Evolutionary conservation across 2,329 filamentous ascomycete genomes (phyloP).

Genomic region (Biscogniauxia sp.): DNA sequence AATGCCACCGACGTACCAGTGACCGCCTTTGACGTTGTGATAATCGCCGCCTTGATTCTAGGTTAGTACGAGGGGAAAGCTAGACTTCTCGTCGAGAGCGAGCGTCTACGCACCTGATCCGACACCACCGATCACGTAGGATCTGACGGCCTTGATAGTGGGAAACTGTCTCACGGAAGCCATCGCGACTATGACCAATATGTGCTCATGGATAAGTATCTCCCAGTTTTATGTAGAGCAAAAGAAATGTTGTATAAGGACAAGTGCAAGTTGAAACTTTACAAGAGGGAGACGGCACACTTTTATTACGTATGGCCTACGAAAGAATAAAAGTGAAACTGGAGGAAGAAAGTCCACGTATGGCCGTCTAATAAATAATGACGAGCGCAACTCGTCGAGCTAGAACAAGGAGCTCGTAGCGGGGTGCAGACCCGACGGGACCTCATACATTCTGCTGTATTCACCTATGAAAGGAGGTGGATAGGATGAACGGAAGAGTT

Average conservation of each 20-base stretch:
- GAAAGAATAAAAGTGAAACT: not conserved
- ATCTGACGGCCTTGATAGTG: conserved; percentile 72
- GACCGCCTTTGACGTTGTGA: conserved; percentile 80
- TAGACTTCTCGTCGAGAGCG: not conserved
- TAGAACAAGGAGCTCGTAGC: not conserved
- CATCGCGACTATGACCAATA: conserved; percentile 33
- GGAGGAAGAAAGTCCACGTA: not conserved
- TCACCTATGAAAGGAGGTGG: not conserved
- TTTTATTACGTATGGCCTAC: not conserved
- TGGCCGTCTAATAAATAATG: not conserved
- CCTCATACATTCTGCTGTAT: not conserved
- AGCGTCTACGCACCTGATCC: conserved; percentile 45
- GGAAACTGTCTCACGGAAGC: conserved; percentile 60
- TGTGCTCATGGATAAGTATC: not conserved
- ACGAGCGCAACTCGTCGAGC: not conserved
- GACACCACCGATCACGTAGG: conserved; percentile 67
- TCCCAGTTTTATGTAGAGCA: too few species aligned
- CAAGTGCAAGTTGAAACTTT: not conserved
- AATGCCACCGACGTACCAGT: conserved; percentile 52
- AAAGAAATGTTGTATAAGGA: not conserved
- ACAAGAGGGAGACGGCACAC: not conserved
- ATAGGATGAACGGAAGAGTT: not conserved
- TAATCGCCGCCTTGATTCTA: conserved; percentile 69
- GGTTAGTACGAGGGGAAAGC: conserved; percentile 3
- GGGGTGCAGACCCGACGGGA: not conserved